These are phyloP conservation scores for Agaricus blazei DNA, from an alignment of 768 basidiomycete genomes.

Conservation along the genomic window DNA sequence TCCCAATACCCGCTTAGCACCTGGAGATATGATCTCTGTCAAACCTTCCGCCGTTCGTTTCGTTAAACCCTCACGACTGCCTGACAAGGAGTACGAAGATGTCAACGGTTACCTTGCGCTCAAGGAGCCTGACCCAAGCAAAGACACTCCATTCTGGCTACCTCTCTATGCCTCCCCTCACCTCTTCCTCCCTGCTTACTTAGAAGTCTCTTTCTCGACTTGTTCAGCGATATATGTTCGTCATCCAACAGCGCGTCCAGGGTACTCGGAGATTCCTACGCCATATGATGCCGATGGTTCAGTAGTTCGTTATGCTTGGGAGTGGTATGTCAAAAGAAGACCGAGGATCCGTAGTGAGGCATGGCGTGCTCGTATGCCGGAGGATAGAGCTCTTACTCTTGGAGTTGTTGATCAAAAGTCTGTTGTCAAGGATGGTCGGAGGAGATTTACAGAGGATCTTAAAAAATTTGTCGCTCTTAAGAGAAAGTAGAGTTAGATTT, in stretches of 20 bases:
- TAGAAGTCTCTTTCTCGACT: constrained; percentile 76
- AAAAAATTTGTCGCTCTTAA: constrained; percentile 13
- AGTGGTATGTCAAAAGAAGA: constrained; percentile 80
- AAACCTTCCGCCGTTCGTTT: constrained; percentile 78
- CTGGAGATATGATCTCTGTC: constrained; percentile 92
- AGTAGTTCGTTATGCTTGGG: constrained; percentile 89
- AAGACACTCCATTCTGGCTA: constrained; percentile 69
- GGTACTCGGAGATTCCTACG: constrained; percentile 92
- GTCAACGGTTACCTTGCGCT: constrained; percentile 22
- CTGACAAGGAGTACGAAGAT: constrained; percentile 30
- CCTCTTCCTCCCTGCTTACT: constrained; percentile 76
- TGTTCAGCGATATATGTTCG: constrained; percentile 92
- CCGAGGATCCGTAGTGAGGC: constrained; percentile 62
- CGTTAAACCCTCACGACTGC: constrained; percentile 32
- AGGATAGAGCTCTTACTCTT: constrained; percentile 48
- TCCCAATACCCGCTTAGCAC: constrained; percentile 83
- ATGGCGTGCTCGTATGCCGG: constrained; percentile 59
- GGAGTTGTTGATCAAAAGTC: constrained; percentile 24
- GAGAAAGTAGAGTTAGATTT: background rate
- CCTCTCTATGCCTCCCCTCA: constrained; percentile 86
- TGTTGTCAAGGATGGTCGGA: constrained; percentile 16
- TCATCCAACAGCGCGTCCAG: constrained; percentile 94
- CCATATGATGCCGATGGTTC: constrained; percentile 97
- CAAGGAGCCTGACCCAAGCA: constrained; percentile 4
- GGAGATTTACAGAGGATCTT: constrained; percentile 18